A percentile compares a stretch with the other conserved stretches of the same genome.
Evolutionary conservation across 192 early-diverging fungal species (phyloP).

Genomic region (Dissophora ornata): DNA sequence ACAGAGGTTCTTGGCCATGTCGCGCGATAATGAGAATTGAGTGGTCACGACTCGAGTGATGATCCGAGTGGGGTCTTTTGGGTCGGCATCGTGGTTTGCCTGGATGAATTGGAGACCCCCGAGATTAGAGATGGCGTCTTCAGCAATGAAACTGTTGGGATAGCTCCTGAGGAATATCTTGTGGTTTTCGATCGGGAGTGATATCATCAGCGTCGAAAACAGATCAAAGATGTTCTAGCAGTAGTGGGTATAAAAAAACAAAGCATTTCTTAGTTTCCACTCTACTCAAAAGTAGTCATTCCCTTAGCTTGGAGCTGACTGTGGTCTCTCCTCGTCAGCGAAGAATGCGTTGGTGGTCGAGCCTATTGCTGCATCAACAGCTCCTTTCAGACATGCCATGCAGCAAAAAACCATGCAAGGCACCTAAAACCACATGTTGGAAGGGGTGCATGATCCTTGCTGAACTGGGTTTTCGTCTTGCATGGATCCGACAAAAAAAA

Average conservation of each 20-base stretch:
- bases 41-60: slow-evolving; percentile 66
- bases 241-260: neutral
- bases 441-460: too few relatives aligned
- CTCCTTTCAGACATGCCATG: too few relatives aligned
- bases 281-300: too few relatives aligned
- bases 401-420: too few relatives aligned
- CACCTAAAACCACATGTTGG: too few relatives aligned
- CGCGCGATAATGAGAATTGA: slow-evolving; percentile 65
- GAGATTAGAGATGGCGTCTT: slow-evolving; percentile 66
- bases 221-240: slow-evolving; percentile 70
- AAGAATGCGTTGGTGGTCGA: too few relatives aligned
- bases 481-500: too few relatives aligned
- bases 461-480: neutral
- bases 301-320: too few relatives aligned
- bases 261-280: too few relatives aligned
- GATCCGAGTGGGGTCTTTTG: slow-evolving; percentile 58
- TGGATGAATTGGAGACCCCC: slow-evolving; percentile 66
- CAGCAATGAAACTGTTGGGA: slow-evolving; percentile 64
- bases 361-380: too few relatives aligned
- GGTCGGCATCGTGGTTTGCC: slow-evolving; percentile 59
- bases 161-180: slow-evolving; percentile 64
- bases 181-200: slow-evolving; percentile 62
- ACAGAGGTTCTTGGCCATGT: slow-evolving; percentile 68
- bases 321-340: too few relatives aligned
- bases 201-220: slow-evolving; percentile 66